Evolutionary conservation across 805 yeast species (phyloP), one percentile per base, ranked within the genome.

Genomic region (Priceomyces carsonii): DNA sequence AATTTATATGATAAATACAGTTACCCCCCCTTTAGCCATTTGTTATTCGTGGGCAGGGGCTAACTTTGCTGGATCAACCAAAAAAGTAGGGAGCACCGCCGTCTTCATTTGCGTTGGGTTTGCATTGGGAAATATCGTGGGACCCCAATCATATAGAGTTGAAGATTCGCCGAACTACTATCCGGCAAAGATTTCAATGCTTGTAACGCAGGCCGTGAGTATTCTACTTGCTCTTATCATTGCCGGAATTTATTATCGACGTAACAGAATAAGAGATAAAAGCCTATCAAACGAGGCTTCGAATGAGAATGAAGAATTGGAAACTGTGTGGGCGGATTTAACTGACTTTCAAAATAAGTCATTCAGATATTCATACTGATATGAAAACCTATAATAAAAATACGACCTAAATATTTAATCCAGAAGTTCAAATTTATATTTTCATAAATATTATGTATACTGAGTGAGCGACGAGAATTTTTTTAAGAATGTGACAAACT

Each of bases 1-100:
- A 28, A 48, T 53, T 35, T 46, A 56, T 7, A 50, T 43, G 34
- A 40, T 40, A 8, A 43, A 40, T 24, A 35, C 40, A 6, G 38
- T 41, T 14, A 41, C 45, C 13, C 38, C 45, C 17, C 47, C 47
- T 16, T 40, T 40, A 18, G 47, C 48, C 18, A 32, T 42, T 37
- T 30, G 37, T 29, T 41, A 41, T 26, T 23, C 36, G 4, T 45
- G 49, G 49, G 43, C 48, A 5, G 39, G 30, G 9, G 37, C 35
- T 5, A 45, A 44, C 18, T 35, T 43, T 22, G 43, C 49, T 8
- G 47, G 49, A 2, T 40, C 41, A 26, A 33, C 43, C 13, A 44
- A 41, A 26, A 44, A 43, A 17, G 33, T 39, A 21, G 35, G 45
- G 6, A 36, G 42, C 12, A 41, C 41, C 15, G 32, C 40, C 16